phyloP scores from a whole-genome alignment of 177 flowering plant genomes.

The Telopea speciosissima region DNA sequence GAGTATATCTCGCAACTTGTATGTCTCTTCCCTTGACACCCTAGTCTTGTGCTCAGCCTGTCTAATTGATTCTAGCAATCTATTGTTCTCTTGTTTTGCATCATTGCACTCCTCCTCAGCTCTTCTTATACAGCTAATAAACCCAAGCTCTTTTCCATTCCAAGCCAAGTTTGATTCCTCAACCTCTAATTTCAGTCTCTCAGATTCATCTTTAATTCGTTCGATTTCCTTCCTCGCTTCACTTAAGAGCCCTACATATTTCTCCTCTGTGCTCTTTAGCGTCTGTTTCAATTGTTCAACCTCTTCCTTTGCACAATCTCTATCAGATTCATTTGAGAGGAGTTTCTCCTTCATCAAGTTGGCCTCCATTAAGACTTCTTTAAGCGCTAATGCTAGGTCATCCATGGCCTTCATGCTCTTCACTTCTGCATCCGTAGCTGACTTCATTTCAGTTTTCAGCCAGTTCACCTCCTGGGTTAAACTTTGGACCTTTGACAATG shows the following conservation, averaged over 20 bases:
- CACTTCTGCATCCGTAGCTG: slow-evolving; percentile 64
- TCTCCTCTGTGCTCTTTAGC: slow-evolving; percentile 33
- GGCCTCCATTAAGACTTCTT: slow-evolving; percentile 64
- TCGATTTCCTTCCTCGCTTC: slow-evolving; percentile 56
- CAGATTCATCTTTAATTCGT: slow-evolving; percentile 28
- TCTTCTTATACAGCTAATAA: slow-evolving; percentile 56
- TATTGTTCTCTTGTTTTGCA: slow-evolving; percentile 35
- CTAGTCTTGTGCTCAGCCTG: slow-evolving; percentile 29
- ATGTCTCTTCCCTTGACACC: slow-evolving; percentile 24
- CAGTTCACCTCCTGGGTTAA: slow-evolving; percentile 27
- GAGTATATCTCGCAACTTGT: slow-evolving; percentile 30
- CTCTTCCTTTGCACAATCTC: slow-evolving; percentile 35
- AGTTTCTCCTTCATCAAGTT: slow-evolving; percentile 49
- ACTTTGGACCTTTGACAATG: slow-evolving; percentile 17
- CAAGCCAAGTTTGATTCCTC: slow-evolving; percentile 71
- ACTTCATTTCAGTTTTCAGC: slow-evolving; percentile 46
- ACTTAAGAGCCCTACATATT: slow-evolving; percentile 27
- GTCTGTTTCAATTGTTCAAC: slow-evolving; percentile 24
- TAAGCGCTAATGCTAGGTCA: slow-evolving; percentile 63
- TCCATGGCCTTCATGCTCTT: slow-evolving; percentile 78
- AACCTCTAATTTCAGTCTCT: slow-evolving; percentile 65
- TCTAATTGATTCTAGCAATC: slow-evolving; percentile 25
- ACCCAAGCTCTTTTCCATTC: slow-evolving; percentile 64
- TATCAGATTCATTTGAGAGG: slow-evolving; percentile 23
- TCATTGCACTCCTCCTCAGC: slow-evolving; percentile 59